These are phyloP conservation scores for Sclerotinia subarctica DNA, from an alignment of 2,329 filamentous ascomycete genomes.

Conservation along the genomic window DNA sequence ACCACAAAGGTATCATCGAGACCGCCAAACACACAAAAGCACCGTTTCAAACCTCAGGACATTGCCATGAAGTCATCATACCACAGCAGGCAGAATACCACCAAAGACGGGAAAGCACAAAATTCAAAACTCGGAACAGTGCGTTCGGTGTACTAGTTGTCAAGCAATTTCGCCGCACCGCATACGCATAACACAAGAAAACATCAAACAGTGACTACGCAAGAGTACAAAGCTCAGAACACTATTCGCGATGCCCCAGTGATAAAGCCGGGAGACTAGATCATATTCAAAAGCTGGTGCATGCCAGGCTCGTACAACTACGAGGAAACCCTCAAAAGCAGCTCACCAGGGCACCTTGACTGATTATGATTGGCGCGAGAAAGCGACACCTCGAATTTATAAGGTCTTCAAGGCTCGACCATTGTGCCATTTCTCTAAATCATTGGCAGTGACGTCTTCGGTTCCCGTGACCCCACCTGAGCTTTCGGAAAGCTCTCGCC, in stretches of 20 bases:
- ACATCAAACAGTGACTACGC: not conserved
- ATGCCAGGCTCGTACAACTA: not conserved
- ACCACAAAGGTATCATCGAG: too few relatives aligned
- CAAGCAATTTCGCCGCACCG: not conserved
- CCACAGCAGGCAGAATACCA: too few relatives aligned
- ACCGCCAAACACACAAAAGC: too few relatives aligned
- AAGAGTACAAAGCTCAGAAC: not conserved
- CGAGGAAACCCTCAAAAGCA: too few relatives aligned
- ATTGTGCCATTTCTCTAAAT: not conserved
- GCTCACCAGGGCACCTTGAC: not conserved
- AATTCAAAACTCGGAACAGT: too few relatives aligned
- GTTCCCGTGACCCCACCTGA: too few relatives aligned
- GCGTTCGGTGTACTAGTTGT: too few relatives aligned
- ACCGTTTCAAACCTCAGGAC: too few relatives aligned
- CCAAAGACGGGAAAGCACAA: too few relatives aligned
- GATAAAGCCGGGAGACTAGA: not conserved
- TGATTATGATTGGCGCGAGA: not conserved
- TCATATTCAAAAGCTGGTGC: not conserved
- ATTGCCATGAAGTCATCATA: too few relatives aligned
- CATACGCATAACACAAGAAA: not conserved
- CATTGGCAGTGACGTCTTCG: not conserved
- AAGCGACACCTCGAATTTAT: not conserved
- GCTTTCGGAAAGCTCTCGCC: not conserved
- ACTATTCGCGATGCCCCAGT: not conserved
- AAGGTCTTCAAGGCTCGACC: not conserved